Evolutionary conservation across 768 basidiomycete species (phyloP).

Genomic region (Boletellus emodensis): DNA sequence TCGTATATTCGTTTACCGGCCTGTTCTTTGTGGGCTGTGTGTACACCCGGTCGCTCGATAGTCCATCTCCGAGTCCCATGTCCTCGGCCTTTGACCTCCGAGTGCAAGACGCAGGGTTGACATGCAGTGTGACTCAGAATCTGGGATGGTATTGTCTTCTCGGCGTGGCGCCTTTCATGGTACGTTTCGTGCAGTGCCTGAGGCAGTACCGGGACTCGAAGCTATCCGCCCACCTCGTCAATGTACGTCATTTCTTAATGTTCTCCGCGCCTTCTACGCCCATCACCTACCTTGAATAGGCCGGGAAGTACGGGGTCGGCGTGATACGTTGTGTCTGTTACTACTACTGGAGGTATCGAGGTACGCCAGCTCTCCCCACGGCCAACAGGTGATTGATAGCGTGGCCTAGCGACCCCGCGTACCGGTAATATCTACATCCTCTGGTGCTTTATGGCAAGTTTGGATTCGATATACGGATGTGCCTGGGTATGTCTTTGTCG

Average conservation of each 20-base stretch:
- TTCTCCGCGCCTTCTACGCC: neutral
- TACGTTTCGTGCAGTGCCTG: constrained; percentile 81
- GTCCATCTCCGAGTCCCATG: neutral
- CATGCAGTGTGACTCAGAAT: constrained; percentile 35
- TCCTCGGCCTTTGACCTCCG: constrained; percentile 13
- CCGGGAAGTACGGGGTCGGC: constrained; percentile 74
- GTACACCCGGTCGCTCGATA: constrained; percentile 39
- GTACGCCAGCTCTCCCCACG: constrained; percentile 24
- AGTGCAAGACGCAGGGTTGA: constrained; percentile 45
- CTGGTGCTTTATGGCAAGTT: constrained; percentile 61
- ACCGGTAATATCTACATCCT: constrained; percentile 52
- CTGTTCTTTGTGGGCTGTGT: constrained; percentile 71
- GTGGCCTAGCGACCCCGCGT: constrained; percentile 26
- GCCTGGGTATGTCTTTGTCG: constrained; percentile 58
- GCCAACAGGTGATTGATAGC: neutral
- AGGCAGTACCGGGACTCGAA: constrained; percentile 81
- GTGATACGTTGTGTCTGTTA: constrained; percentile 59
- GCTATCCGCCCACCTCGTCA: constrained; percentile 75
- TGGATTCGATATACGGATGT: constrained; percentile 66
- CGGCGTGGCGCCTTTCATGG: constrained; percentile 59
- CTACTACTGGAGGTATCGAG: constrained; percentile 69
- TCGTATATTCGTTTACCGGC: constrained; percentile 68
- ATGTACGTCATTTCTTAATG: constrained; percentile 43
- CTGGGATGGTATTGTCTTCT: constrained; percentile 65
- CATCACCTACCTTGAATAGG: constrained; percentile 41